Evolutionary conservation across 2,329 filamentous ascomycete species (phyloP), one percentile per base, ranked within the genome.

Genomic region (Cytospora schulzeri): DNA sequence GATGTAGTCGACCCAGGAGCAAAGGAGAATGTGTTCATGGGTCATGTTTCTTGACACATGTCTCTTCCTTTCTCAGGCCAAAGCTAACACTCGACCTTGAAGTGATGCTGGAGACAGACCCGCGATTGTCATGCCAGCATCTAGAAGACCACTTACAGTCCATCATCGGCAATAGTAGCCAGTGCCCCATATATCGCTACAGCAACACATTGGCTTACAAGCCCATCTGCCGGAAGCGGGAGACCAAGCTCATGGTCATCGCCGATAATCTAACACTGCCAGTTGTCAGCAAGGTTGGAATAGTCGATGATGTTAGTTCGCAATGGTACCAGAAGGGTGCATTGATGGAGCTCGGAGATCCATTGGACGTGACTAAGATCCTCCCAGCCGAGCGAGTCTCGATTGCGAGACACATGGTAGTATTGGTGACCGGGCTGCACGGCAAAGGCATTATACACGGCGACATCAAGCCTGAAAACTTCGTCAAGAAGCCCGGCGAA

Each of bases 101-200:
- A 35, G 33, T 60, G 51, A 60, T 64, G 56, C 60, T 60, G 9
- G 60, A 63, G 41, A 62, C 63, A 9, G 59, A 65, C 33, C 63
- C 38, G 19, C 58, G 59, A 11, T 54, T 65, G 12, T 62, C 59
- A 24, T 58, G 63, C 53, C 48, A 65, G 54, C 63, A 65, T 58
- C 58, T 62, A 8, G 54, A 62, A 14, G 48, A 62, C 24, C 14
- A 19, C 24, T 38, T 24, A 6, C 5, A 19, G 4, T 60, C 38
- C 57, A 51, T 64, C 17, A n/a, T 64, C 14, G 7, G 38, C 28
- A 60, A 57, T 11, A 22, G 29, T 31, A 56, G 57, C 2, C 57
- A 60, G 9, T 60, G 56, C 6, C 57, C 57, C 24, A 26, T 56
- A 12, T 60, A 60, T 35, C 24, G 48, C 12, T 60, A 60, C 41